A percentile compares a stretch with the other conserved stretches of the same genome.
Evolutionary conservation across 225 moss, liverwort and hornwort species (phyloP).

Genomic region (Physcomitrellopsis africana): DNA sequence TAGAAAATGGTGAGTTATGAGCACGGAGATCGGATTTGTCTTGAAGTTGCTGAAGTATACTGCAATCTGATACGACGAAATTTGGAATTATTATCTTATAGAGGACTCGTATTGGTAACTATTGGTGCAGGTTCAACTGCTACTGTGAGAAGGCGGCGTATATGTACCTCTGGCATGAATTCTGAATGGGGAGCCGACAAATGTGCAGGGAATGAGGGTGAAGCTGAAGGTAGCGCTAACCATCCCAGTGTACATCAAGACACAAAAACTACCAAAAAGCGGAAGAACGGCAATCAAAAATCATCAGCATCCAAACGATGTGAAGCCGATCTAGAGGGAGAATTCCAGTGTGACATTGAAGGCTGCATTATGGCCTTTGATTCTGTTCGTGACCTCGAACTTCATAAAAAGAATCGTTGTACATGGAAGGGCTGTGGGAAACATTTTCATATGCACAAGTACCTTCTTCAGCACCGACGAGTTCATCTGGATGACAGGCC

Average conservation of each 20-base stretch:
- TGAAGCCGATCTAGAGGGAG: slow-evolving; percentile 57
- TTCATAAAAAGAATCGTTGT: slow-evolving; percentile 91
- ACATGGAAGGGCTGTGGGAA: slow-evolving; percentile 95
- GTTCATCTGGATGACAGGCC: slow-evolving; percentile 93
- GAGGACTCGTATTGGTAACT: neutral
- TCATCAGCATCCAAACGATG: slow-evolving; percentile 37
- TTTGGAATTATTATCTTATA: neutral
- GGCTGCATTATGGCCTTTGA: slow-evolving; percentile 94
- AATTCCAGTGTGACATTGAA: slow-evolving; percentile 91
- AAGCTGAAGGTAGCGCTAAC: slow-evolving; percentile 26
- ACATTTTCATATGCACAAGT: slow-evolving; percentile 94
- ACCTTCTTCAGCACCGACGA: slow-evolving; percentile 90
- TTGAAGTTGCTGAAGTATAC: neutral
- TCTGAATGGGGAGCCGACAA: slow-evolving; percentile 45
- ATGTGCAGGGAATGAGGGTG: slow-evolving; percentile 32
- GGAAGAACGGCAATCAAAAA: slow-evolving; percentile 37
- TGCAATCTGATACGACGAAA: neutral
- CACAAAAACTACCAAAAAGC: slow-evolving; percentile 40
- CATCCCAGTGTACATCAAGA: slow-evolving; percentile 37
- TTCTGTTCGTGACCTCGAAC: slow-evolving; percentile 73
- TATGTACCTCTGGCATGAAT: slow-evolving; percentile 47
- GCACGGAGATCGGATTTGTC: neutral
- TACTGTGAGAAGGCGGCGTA: slow-evolving; percentile 56
- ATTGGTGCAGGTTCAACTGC: slow-evolving; percentile 53
- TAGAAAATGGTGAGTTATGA: neutral